These are phyloP conservation scores for Pleurotus salmoneostramineus DNA, from an alignment of 768 basidiomycete genomes.

Conservation along the genomic window DNA sequence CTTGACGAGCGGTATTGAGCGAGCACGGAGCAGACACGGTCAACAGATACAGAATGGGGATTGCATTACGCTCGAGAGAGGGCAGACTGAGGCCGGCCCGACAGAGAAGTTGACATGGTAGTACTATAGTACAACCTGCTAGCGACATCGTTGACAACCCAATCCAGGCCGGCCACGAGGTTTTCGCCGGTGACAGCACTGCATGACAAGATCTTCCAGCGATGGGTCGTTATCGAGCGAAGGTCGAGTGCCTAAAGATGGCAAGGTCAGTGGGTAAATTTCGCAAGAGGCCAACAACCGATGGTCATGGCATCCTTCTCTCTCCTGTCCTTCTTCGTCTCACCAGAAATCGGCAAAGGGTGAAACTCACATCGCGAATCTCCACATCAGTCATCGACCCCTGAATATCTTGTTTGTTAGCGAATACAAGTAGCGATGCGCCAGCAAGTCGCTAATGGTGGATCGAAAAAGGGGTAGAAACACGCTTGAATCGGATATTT, in stretches of 20 bases:
- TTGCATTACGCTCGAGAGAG: not conserved
- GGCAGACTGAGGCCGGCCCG: not conserved
- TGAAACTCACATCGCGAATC: slow-evolving; percentile 70
- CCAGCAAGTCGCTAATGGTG: slow-evolving; percentile 76
- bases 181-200: slow-evolving; percentile 90
- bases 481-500: slow-evolving; percentile 1
- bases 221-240: slow-evolving; percentile 76
- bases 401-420: slow-evolving; percentile 95
- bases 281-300: slow-evolving; percentile 8
- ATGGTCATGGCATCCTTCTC: too few relatives aligned
- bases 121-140: slow-evolving; percentile 82
- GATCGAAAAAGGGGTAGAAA: not conserved
- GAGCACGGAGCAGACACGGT: slow-evolving; percentile 11
- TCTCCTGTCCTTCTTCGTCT: too few relatives aligned
- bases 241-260: slow-evolving; percentile 71
- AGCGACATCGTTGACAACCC: slow-evolving; percentile 89
- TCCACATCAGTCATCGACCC: slow-evolving; percentile 81
- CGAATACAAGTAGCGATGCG: slow-evolving; percentile 93
- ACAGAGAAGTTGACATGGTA: slow-evolving; percentile 17
- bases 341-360: not conserved
- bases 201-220: slow-evolving; percentile 88
- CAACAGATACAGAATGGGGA: not conserved
- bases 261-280: slow-evolving; percentile 9
- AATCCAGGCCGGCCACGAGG: slow-evolving; percentile 81
- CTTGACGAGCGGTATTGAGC: too few relatives aligned